Base-by-base conservation (phyloP, 106 monocot genomes). In the Platanthera zijinensis region DNA sequence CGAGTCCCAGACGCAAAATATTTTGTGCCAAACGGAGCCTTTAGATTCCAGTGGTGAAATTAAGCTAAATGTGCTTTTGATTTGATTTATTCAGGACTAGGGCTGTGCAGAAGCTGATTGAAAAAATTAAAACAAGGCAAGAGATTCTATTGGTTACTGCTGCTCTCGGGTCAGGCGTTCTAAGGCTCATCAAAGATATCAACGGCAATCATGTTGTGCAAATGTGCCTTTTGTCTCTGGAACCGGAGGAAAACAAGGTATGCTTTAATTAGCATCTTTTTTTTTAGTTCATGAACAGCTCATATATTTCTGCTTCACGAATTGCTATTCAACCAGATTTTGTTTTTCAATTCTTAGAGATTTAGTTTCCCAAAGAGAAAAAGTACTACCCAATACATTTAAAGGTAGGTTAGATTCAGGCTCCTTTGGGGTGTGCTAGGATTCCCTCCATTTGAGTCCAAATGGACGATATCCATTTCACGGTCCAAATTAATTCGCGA, bases 121-220 rank as follows among this genome's bases (percentile, higher is more conserved):
- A 77, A 19, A 86, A 69, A 61, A 57, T 86, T 19, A 74, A 74
- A 77, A 83, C 80, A 28, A 73, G 51, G 48, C 63, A 69, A 66
- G 74, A 86, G 74, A 56, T 86, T 32, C 63, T 69, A 3, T 47
- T 86, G 15, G 61, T 80, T 32, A 70, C 79, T 51, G 59, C 73
- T n/a, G 82, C 86, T 39, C 79, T 86, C 18, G 52, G 74, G 53
- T 71, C 80, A 18, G 77, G 83, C 52, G 69, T 83, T 6, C 74
- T 80, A 4, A 17, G 77, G 19, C 83, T 86, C 61, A 83, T 80
- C 30, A 79, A 57, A 14, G 83, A 86, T 57, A n/a, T 48, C 46
- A 83, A 83, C 47, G 86, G 86, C 10, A 83, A 80, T 59, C 86
- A 83, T 76, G 86, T 86, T 8, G 14, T 83, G 19, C 73, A 78